Conservation (phyloP, 2,329 filamentous ascomycete species). For the Beauveria pseudobassiana region DNA sequence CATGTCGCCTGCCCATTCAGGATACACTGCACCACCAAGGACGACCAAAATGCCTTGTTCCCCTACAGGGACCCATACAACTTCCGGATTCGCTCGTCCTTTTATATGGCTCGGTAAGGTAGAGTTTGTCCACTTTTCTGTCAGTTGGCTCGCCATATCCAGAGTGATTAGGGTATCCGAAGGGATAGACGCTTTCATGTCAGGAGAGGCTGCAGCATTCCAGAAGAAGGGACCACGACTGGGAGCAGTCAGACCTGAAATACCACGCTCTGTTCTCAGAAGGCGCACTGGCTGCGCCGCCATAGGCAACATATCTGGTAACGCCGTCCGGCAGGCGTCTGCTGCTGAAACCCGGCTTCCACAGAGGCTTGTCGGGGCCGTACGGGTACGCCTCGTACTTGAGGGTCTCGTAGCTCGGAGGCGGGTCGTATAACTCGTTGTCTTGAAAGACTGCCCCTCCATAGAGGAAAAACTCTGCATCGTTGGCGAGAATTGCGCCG, state of each 20-base stretch:
- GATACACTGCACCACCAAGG: slow-evolving; percentile 64
- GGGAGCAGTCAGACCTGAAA: slow-evolving; percentile 53
- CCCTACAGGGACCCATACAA: slow-evolving; percentile 73
- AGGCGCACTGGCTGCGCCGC: slow-evolving; percentile 55
- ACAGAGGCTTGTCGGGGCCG: slow-evolving; percentile 35
- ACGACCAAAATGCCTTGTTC: slow-evolving; percentile 68
- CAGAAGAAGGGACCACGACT: slow-evolving; percentile 42
- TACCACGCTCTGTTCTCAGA: slow-evolving; percentile 68
- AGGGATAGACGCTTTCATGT: slow-evolving; percentile 32
- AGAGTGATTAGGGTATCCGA: slow-evolving; percentile 54
- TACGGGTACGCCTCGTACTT: slow-evolving; percentile 48
- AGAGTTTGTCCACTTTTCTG: slow-evolving; percentile 48
- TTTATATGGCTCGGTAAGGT: slow-evolving; percentile 42
- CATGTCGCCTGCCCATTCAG: slow-evolving; percentile 35
- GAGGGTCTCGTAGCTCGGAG: slow-evolving; percentile 35
- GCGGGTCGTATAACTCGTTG: slow-evolving; percentile 29
- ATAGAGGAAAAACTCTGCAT: slow-evolving; percentile 56
- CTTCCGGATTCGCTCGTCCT: slow-evolving; percentile 54
- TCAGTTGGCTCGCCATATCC: slow-evolving; percentile 45
- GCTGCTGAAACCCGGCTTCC: slow-evolving; percentile 35
- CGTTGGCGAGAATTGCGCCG: slow-evolving; percentile 58
- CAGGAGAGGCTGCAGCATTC: slow-evolving; percentile 23
- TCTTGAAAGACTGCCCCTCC: slow-evolving; percentile 43
- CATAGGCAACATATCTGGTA: slow-evolving; percentile 57
- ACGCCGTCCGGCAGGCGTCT: slow-evolving; percentile 35